A percentile compares a stretch with the other conserved stretches of the same genome.
These are phyloP conservation scores for Tetraselmis chui DNA, from an alignment of 139 green algal genomes.

Conservation along the genomic window DNA sequence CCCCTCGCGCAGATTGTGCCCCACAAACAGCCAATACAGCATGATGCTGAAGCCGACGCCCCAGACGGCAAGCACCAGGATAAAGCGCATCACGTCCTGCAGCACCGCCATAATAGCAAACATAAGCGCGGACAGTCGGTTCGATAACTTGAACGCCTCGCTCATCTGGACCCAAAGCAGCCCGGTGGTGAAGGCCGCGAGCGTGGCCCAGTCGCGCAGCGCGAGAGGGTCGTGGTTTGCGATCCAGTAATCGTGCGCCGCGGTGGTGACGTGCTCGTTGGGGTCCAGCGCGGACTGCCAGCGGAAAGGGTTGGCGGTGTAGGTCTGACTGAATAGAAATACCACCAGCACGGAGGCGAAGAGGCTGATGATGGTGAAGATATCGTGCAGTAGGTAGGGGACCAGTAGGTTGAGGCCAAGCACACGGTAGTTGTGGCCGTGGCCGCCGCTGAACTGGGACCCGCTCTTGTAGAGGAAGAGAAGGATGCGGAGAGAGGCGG, in stretches of 20 bases:
- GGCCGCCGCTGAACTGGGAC: not conserved
- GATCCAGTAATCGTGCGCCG: not conserved
- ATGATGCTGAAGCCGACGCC: not conserved
- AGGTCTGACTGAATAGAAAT: not conserved
- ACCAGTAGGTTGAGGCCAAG: not conserved
- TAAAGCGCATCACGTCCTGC: not conserved
- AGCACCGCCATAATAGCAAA: not conserved
- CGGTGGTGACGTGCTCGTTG: not conserved
- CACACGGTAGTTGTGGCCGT: not conserved
- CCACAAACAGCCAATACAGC: not conserved
- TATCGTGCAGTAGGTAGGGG: not conserved
- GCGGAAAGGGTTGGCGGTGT: not conserved
- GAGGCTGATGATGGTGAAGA: not conserved
- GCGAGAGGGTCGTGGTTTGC: not conserved
- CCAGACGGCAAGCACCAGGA: not conserved
- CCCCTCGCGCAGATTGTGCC: not conserved
- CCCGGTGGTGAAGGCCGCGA: not conserved
- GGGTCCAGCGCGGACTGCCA: not conserved
- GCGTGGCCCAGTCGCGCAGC: not conserved
- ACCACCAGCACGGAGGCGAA: not conserved
- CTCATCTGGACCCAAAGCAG: not conserved
- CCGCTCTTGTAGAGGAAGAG: not conserved
- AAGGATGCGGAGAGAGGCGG: not conserved
- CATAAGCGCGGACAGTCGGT: not conserved
- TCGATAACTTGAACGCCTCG: not conserved